Conservation (phyloP, 108 stramenopile genomes). For the Cyclotella cryptica region DNA sequence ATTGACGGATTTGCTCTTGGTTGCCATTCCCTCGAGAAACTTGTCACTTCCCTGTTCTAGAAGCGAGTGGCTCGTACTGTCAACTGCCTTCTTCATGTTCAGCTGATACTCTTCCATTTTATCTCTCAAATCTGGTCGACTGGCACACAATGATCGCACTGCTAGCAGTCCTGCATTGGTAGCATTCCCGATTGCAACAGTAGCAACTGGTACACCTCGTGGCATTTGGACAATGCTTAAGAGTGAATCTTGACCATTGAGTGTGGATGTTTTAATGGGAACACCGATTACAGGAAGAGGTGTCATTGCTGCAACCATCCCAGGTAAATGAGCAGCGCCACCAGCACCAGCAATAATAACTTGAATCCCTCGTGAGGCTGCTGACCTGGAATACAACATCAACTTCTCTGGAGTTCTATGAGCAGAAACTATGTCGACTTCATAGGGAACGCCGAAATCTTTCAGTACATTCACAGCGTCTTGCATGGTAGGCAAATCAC, state of each 20-base stretch:
- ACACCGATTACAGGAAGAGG: conserved; percentile 98
- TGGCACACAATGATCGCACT: conserved; percentile 89
- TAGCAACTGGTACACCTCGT: conserved; percentile 97
- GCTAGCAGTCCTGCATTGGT: conserved; percentile 98
- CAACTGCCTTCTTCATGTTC: conserved; percentile 81
- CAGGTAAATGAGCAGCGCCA: conserved; percentile 99
- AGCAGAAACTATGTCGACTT: conserved; percentile 98
- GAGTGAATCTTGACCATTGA: conserved; percentile 97
- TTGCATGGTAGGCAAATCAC: conserved; percentile 97
- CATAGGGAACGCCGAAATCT: conserved; percentile 90
- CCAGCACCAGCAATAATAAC: conserved; percentile 98
- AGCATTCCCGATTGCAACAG: conserved; percentile 99
- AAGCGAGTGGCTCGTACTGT: conserved; percentile 68
- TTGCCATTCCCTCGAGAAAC: conserved; percentile 86
- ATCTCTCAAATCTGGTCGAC: conserved; percentile 73
- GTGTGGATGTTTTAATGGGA: conserved; percentile 97
- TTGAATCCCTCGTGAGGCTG: conserved; percentile 88
- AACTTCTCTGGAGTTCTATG: conserved; percentile 98
- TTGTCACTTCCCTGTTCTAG: conserved; percentile 75
- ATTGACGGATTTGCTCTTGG: conserved; percentile 84
- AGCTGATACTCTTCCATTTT: conserved; percentile 85
- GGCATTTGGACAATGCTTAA: conserved; percentile 99
- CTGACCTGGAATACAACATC: conserved; percentile 87
- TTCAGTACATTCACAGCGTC: conserved; percentile 90
- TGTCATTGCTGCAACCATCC: conserved; percentile 98